A percentile compares a stretch with the other conserved stretches of the same genome.
Evolutionary conservation across 2,329 filamentous ascomycete genomes (phyloP).

Genomic region (Colletotrichum siamense): DNA sequence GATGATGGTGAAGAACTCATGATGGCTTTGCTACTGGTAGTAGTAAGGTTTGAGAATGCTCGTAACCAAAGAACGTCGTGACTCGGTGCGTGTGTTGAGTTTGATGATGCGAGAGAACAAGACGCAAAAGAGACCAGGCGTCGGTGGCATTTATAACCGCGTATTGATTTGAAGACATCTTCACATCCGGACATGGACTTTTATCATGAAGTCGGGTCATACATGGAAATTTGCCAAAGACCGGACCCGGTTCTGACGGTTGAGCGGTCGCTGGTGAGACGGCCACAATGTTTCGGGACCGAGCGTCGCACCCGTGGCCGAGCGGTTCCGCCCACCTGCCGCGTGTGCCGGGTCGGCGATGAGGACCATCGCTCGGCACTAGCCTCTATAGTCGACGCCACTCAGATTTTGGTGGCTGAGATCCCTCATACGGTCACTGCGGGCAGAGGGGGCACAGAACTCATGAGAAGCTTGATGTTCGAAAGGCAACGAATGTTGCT

Average conservation of each 20-base stretch:
- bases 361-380: neutral
- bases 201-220: neutral
- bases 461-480: too few relatives aligned
- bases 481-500: too few relatives aligned
- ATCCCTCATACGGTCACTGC: too few relatives aligned
- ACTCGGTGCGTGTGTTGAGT: neutral
- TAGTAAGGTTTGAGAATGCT: accelerated
- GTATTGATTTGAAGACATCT: neutral
- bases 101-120: neutral
- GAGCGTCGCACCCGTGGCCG: neutral
- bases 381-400: neutral
- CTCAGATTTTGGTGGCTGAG: neutral
- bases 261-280: neutral
- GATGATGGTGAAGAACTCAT: neutral
- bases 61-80: neutral
- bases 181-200: neutral
- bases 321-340: neutral
- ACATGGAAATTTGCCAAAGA: neutral
- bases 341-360: neutral
- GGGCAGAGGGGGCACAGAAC: too few relatives aligned
- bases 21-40: accelerated
- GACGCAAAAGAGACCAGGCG: accelerated
- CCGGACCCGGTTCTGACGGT: neutral
- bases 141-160: accelerated
- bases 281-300: neutral